Base-by-base conservation (phyloP, 2,329 filamentous ascomycete genomes). In the Davidsoniella neocaledoniae region DNA sequence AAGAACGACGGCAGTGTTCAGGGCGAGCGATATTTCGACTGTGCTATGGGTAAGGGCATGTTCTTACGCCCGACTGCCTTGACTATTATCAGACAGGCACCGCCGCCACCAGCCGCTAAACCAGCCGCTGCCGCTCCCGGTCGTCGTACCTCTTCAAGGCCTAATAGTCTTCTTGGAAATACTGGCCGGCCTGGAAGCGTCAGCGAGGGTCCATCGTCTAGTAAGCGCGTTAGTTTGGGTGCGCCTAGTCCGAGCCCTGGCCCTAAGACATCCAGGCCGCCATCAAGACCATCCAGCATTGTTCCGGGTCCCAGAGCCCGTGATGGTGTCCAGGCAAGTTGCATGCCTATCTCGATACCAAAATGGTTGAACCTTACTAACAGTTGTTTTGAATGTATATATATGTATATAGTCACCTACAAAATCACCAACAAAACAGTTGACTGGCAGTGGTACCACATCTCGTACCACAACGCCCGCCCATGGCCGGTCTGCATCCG, bases 1-100 rank as follows among this genome's bases (percentile, higher is more conserved):
- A 96, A 96, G 69, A 96, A 96, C 59, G 86, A 96, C 71, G 90
- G 90, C 56, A 82, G 83, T 50, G 86, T 96, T 43, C 77, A 90
- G 63, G 88, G 86, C 54, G 76, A 86, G 61, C 73, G 86, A 17
- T 96, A 96, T 62, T 96, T 94, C 58, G 78, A 88, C 46, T 96
- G 90, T 66, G 73, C 61, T 64, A 81, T 74, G 77, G 86, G 71
- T 39, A 70, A 71, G 55, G 79, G 79, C 60, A 91, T 98, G 77
- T 96, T 98, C 59, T 76, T 95, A 50, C 77, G 85, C 55, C 80
- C 86, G 26, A 68, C 74, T 49, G 81, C 81, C 52, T 70, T 91
- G 46, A 73, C 72, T 10, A 68, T 79, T 55, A 64, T 81, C 48
- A 69, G 71, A 44, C 67, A 76, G 50, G 60, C 67, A 26, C 61